Conservation (phyloP, 225 moss, liverwort and hornwort species). For the Neckera pumila region DNA sequence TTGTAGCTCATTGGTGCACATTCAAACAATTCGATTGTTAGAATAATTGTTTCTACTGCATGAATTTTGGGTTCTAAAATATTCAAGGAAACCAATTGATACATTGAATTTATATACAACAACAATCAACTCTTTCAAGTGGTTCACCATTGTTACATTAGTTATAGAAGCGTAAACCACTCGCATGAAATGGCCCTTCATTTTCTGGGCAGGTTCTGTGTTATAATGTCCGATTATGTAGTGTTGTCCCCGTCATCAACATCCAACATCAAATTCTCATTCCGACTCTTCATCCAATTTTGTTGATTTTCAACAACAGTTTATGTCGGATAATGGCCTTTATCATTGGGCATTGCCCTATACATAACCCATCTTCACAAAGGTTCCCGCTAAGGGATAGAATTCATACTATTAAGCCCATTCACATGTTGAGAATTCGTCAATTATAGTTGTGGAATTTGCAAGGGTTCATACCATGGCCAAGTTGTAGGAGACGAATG, state of each 20-base stretch:
- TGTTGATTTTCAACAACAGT: no score
- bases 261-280: no score
- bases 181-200: no score
- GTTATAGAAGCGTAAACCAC: not conserved
- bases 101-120: no score
- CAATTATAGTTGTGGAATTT: not conserved
- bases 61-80: not conserved
- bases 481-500: constrained; percentile 14
- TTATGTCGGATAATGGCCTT: no score
- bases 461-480: not conserved
- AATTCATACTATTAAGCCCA: not conserved
- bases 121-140: not conserved
- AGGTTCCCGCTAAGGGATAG: not conserved
- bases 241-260: no score
- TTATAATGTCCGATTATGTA: no score
- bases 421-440: not conserved
- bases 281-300: no score
- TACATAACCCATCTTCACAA: not conserved
- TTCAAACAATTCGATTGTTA: not conserved
- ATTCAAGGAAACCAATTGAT: no score
- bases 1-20: not conserved
- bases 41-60: not conserved
- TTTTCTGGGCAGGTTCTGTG: no score
- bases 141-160: not conserved
- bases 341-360: no score